phyloP scores from a whole-genome alignment of 148 eudicot species.

The Camellia granthamiana region DNA sequence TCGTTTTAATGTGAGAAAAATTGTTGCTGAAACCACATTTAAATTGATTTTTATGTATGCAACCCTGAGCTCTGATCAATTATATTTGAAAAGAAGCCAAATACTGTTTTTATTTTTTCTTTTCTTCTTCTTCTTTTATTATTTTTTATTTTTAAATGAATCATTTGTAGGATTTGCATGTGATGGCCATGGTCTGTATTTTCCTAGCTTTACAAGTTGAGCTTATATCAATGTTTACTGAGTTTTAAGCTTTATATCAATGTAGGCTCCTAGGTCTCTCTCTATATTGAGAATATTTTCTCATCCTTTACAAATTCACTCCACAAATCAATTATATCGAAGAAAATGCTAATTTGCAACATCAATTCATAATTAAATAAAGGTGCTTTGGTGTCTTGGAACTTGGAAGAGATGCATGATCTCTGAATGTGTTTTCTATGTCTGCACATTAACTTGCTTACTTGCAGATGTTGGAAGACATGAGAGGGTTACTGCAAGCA shows the following conservation, averaged over 20 bases:
- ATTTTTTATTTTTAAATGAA: too few species aligned
- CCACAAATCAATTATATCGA: not conserved
- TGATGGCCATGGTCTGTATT: not conserved
- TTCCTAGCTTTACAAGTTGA: not conserved
- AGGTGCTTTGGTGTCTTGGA: not conserved
- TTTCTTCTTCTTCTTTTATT: too few species aligned
- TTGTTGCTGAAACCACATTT: not conserved
- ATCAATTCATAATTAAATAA: not conserved
- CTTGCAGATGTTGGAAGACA: slow-evolving; percentile 75
- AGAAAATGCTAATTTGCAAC: not conserved
- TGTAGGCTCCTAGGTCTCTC: not conserved
- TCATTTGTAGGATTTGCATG: not conserved
- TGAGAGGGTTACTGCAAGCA: slow-evolving; percentile 58
- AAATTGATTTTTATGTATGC: not conserved
- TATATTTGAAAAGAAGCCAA: not conserved
- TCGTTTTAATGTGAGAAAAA: not conserved
- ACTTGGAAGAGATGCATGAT: not conserved
- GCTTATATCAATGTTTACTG: not conserved
- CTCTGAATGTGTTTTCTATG: not conserved
- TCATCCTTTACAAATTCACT: not conserved
- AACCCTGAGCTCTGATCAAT: not conserved
- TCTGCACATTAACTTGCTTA: slow-evolving; percentile 14
- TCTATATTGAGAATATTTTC: not conserved
- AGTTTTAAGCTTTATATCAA: too few species aligned
- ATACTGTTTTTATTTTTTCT: not conserved